Conservation (phyloP, 2,329 filamentous ascomycete species). For the Colletotrichum musae region DNA sequence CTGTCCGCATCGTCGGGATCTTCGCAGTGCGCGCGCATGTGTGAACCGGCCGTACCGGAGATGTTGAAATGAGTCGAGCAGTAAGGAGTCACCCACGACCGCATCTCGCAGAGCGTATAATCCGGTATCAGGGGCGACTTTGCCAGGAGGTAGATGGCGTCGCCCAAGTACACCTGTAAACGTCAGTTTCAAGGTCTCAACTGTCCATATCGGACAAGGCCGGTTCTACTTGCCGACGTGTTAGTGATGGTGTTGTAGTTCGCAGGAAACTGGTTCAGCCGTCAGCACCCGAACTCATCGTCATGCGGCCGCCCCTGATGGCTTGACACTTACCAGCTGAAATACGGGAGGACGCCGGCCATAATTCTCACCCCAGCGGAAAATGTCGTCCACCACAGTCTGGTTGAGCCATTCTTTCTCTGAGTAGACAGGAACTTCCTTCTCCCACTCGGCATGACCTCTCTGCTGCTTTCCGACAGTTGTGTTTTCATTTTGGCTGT, state of each 20-base stretch:
- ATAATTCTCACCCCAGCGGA: slow-evolving; percentile 73
- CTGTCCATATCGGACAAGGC: not conserved
- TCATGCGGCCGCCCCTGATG: slow-evolving; percentile 28
- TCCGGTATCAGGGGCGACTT: slow-evolving; percentile 58
- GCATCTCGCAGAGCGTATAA: slow-evolving; percentile 79
- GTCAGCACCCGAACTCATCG: not conserved
- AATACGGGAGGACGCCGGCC: slow-evolving; percentile 68
- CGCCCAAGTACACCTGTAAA: slow-evolving; percentile 54
- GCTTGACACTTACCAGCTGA: slow-evolving; percentile 53
- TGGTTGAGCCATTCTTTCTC: slow-evolving; percentile 63
- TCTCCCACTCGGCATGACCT: slow-evolving; percentile 54
- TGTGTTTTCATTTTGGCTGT: slow-evolving; percentile 51
- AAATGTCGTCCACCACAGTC: slow-evolving; percentile 78
- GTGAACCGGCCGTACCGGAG: slow-evolving; percentile 70
- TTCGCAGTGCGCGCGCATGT: slow-evolving; percentile 74
- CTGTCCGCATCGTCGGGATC: slow-evolving; percentile 66
- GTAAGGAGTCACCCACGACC: slow-evolving; percentile 72
- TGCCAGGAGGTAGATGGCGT: slow-evolving; percentile 77
- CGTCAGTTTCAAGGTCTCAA: not conserved
- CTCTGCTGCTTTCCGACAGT: slow-evolving; percentile 49
- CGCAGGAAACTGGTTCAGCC: slow-evolving; percentile 62
- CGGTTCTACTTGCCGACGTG: slow-evolving; percentile 36
- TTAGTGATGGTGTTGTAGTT: slow-evolving; percentile 79
- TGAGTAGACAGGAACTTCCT: slow-evolving; percentile 53
- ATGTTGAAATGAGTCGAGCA: slow-evolving; percentile 77